These are phyloP conservation scores for Pythium dissotocum DNA, from an alignment of 352 stramenopile species.

Conservation along the genomic window DNA sequence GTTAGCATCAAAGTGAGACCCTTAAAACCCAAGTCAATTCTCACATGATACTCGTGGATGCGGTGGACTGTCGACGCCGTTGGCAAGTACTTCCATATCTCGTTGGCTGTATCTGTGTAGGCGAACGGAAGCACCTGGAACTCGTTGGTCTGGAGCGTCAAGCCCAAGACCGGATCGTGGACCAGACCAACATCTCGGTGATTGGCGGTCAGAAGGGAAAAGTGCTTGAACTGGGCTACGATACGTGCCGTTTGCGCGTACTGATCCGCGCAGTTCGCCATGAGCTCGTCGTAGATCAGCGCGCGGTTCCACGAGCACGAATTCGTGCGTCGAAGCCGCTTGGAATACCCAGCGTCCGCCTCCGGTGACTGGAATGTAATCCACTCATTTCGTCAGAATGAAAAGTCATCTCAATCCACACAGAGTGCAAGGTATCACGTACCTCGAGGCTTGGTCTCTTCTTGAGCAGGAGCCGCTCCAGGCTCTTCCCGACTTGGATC, in stretches of 20 bases:
- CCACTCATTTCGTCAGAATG: too few relatives aligned
- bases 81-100: slow-evolving; percentile 6
- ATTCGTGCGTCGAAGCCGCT: too few relatives aligned
- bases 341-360: not conserved
- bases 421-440: not conserved
- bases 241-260: not conserved
- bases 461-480: not conserved
- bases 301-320: too few relatives aligned
- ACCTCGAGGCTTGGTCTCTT: not conserved
- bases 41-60: not conserved
- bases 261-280: not conserved
- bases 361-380: too few relatives aligned
- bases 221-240: not conserved
- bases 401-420: not conserved
- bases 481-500: not conserved
- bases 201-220: not conserved
- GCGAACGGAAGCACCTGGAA: slow-evolving; percentile 14
- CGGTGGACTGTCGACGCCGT: not conserved
- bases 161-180: slow-evolving; percentile 7
- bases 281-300: slow-evolving; percentile 3
- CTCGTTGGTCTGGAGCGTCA: not conserved
- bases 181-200: not conserved
- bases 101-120: slow-evolving; percentile 5
- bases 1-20: too few relatives aligned
- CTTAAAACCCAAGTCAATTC: not conserved